Evolutionary conservation across 495 filamentous ascomycete genomes (phyloP), one percentile per base, ranked within the genome.

Genomic region (Penicillium paradoxum): DNA sequence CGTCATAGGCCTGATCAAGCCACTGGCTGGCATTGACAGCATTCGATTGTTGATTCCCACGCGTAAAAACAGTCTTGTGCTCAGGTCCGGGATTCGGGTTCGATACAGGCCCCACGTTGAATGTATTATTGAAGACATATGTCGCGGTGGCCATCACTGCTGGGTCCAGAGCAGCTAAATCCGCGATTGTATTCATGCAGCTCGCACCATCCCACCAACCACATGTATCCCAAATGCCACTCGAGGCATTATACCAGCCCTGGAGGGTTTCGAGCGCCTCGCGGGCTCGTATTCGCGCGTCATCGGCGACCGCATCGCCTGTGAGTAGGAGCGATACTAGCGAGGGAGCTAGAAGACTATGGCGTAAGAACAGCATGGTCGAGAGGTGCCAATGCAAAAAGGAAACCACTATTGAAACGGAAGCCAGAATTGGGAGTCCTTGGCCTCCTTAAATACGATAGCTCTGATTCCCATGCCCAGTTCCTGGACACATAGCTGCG

Each of bases 201-300:
- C 89, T 91, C 50, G 82, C 87, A 34, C 79, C 80, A 66, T 90
- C 87, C 87, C 87, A 91, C 87, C 87, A 91, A 2, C 82, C 82
- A 22, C 72, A 75, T 0, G 80, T 84, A 54, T 81, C 63, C 83
- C 83, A 90, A 10, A 88, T 69, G 14, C 86, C 86, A 0, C 75
- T 84, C 7, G 56, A 56, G 3, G 52, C 45, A 60, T 87, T 79
- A 55, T 89, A 90, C 81, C 82, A 89, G 19, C 39, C 50, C 56
- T 88, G 84, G 2, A 89, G 74, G 9, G 74, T 63, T 22, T 69
- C 59, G 42, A 81, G 58, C 6, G 71, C 80, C 17, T 64, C 51
- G 29, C 73, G 65, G 6, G 81, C 75, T 52, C 80, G 65, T 14
- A 64, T 50, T n/a, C 4, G 39, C 5, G 55, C 53, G 19, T 64